These are phyloP conservation scores for Clitoria ternatea DNA, from an alignment of 306 rosid species.

Conservation along the genomic window DNA sequence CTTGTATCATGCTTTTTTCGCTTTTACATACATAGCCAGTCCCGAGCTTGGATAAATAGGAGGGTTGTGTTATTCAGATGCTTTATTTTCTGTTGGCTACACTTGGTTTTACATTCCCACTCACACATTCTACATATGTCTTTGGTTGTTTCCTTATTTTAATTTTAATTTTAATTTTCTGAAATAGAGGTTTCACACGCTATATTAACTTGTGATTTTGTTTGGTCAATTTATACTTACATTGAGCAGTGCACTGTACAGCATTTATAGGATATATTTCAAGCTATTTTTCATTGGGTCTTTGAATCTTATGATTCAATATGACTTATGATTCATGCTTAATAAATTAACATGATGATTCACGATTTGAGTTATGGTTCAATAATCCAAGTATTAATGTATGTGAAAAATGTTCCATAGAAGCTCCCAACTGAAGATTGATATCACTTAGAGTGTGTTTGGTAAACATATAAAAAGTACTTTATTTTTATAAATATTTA, in stretches of 20 bases:
- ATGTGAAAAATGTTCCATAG: background rate
- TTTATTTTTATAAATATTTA: too few relatives aligned
- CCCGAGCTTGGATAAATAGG: background rate
- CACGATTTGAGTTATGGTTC: background rate
- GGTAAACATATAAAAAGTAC: too few relatives aligned
- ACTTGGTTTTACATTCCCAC: background rate
- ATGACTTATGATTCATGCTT: background rate
- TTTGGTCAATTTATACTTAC: background rate
- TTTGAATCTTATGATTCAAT: background rate
- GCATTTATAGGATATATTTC: background rate
- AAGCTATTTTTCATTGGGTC: background rate
- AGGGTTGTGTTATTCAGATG: background rate
- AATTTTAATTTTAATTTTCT: background rate
- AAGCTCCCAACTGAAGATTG: constrained; percentile 14
- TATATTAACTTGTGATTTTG: background rate
- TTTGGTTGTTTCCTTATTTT: too few relatives aligned
- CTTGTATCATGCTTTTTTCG: background rate
- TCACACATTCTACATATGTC: background rate
- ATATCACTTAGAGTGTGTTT: background rate
- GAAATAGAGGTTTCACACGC: background rate
- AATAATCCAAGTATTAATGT: background rate
- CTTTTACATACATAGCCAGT: background rate
- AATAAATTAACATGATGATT: background rate
- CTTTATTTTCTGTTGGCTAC: background rate
- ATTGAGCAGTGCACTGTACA: background rate